Evolutionary conservation across 345 rosid genomes (phyloP).

Genomic region (Eucalyptus paniculata): DNA sequence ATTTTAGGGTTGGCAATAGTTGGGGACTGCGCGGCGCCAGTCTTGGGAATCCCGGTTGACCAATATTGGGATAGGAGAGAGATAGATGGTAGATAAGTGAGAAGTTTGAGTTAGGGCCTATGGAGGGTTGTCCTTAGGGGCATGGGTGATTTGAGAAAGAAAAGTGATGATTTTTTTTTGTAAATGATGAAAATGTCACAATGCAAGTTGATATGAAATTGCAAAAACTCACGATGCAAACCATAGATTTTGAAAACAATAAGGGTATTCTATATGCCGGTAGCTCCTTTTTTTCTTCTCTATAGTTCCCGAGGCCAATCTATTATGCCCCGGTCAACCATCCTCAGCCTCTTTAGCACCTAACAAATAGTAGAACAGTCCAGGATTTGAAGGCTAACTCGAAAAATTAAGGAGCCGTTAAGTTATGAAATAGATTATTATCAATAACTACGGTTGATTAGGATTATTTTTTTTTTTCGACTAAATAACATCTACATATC

Average conservation of each 20-base stretch:
- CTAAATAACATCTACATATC: too few species aligned
- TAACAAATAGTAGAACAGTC: background rate
- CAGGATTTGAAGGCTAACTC: background rate
- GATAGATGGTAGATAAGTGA: too few species aligned
- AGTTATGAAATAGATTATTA: background rate
- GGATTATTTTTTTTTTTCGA: too few species aligned
- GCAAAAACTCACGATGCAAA: background rate
- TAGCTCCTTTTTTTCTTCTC: background rate
- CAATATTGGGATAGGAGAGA: too few species aligned
- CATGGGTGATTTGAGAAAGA: background rate
- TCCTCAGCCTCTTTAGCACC: background rate
- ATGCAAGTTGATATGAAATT: background rate
- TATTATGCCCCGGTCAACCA: background rate
- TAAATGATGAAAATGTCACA: accelerated
- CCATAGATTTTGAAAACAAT: too few species aligned
- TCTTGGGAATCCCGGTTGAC: too few species aligned
- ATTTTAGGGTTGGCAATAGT: too few species aligned
- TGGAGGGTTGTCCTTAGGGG: background rate
- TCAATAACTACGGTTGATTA: too few species aligned
- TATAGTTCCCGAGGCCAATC: too few species aligned
- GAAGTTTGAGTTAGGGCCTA: too few species aligned
- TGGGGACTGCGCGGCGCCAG: too few species aligned
- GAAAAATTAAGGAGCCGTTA: background rate
- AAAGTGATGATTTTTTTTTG: background rate
- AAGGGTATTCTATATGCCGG: background rate